Conservation (phyloP, 176 grass and related monocot genomes). For the Paspalum vaginatum region DNA sequence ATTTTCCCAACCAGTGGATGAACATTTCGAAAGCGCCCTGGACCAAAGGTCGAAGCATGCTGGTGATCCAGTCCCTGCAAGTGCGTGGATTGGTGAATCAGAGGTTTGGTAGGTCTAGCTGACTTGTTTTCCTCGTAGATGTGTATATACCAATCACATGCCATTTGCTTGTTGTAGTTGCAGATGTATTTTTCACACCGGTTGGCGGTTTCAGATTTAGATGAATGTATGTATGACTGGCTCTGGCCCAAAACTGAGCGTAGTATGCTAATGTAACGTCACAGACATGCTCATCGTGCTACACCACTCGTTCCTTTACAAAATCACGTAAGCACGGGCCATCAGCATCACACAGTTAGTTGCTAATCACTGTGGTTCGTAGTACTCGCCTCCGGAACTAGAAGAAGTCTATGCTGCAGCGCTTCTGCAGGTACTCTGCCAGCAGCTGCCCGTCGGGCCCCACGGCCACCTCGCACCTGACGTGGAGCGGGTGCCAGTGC, state of each 20-base stretch:
- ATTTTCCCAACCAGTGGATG: background rate
- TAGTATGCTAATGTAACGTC: background rate
- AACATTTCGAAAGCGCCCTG: background rate
- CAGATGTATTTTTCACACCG: background rate
- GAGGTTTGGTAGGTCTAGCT: background rate
- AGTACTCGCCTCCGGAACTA: background rate
- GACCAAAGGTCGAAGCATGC: background rate
- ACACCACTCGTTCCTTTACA: background rate
- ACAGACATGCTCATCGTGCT: background rate
- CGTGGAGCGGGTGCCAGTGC: conserved; percentile 65
- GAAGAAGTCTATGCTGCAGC: conserved; percentile 72
- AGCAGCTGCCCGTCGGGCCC: conserved; percentile 57
- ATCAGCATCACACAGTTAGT: background rate
- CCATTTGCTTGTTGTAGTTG: conserved; percentile 22
- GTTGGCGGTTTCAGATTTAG: background rate
- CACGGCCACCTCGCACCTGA: conserved; percentile 64
- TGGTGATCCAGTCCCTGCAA: background rate
- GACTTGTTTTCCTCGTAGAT: background rate
- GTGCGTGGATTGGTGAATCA: background rate
- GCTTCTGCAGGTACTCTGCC: conserved; percentile 44
- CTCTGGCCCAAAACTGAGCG: background rate
- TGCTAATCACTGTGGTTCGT: background rate
- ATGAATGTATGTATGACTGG: background rate
- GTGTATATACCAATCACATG: conserved; percentile 21
- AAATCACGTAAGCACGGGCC: background rate